Evolutionary conservation across 441 rosid species (phyloP).

Genomic region (Biscutella auriculata): DNA sequence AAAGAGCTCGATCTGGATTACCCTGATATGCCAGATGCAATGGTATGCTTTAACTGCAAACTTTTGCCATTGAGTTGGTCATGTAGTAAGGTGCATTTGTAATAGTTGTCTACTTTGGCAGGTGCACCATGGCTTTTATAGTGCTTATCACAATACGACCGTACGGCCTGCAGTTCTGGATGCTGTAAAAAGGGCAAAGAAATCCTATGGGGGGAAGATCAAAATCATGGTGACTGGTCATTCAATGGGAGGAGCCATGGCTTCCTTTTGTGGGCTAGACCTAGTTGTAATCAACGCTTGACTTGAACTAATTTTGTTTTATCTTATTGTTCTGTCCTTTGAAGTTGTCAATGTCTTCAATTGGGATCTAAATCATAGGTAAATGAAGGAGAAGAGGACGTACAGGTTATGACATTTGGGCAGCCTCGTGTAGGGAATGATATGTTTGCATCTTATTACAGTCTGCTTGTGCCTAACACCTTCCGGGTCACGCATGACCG

Average conservation of each 20-base stretch:
- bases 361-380: conserved; percentile 41
- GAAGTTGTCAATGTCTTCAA: background rate
- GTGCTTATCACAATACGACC: conserved; percentile 83
- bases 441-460: conserved; percentile 63
- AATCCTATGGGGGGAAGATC: conserved; percentile 46
- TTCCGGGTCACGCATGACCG: conserved; percentile 60
- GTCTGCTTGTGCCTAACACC: conserved; percentile 56
- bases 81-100: background rate
- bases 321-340: background rate
- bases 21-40: conserved; percentile 92
- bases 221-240: conserved; percentile 79
- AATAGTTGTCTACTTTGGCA: conserved; percentile 16
- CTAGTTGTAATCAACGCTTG: conserved; percentile 36
- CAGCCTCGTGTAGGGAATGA: conserved; percentile 97
- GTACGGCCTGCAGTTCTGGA: conserved; percentile 53
- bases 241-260: conserved; percentile 99
- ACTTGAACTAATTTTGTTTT: background rate
- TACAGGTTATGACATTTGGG: conserved; percentile 85
- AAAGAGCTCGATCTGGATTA: conserved; percentile 90
- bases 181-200: conserved; percentile 49
- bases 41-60: conserved; percentile 29
- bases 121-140: conserved; percentile 89
- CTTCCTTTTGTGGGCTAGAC: conserved; percentile 83
- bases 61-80: background rate
- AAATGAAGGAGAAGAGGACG: conserved; percentile 48